A percentile compares a stretch with the other conserved stretches of the same genome.
These are phyloP conservation scores for Ramichloridium luteum DNA, from an alignment of 2,329 filamentous ascomycete species.

Conservation along the genomic window DNA sequence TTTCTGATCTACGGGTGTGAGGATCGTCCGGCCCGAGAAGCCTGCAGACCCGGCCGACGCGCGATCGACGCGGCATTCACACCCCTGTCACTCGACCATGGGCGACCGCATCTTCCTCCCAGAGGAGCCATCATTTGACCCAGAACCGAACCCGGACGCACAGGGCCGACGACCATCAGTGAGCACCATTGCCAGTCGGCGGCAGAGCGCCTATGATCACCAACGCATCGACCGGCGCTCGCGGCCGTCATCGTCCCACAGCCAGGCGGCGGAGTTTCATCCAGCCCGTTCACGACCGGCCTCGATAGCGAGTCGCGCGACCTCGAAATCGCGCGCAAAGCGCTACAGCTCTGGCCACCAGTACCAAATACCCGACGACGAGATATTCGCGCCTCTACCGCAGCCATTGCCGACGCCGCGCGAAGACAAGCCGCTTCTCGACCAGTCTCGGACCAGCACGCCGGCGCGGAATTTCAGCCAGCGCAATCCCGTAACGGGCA, in stretches of 20 bases:
- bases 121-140: too few species aligned
- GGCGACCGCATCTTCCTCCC: too few species aligned
- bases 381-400: conserved; percentile 3
- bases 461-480: not conserved
- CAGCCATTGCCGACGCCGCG: not conserved
- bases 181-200: conserved; percentile 12
- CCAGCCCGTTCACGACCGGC: conserved; percentile 9
- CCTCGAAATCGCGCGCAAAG: conserved; percentile 2
- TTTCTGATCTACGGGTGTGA: too few species aligned
- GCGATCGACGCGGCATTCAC: too few species aligned
- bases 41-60: too few species aligned
- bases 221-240: conserved; percentile 11
- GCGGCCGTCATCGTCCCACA: conserved; percentile 1
- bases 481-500: not conserved
- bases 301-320: conserved; percentile 9
- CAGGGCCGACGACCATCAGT: too few species aligned
- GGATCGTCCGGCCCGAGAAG: too few species aligned
- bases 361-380: not conserved
- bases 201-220: conserved; percentile 16
- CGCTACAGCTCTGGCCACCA: not conserved
- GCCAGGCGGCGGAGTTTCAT: not conserved
- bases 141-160: too few species aligned
- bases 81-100: too few species aligned
- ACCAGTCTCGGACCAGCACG: not conserved
- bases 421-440: conserved; percentile 2